Conservation (phyloP, 2,329 filamentous ascomycete genomes). For the Zasmidium cellare region DNA sequence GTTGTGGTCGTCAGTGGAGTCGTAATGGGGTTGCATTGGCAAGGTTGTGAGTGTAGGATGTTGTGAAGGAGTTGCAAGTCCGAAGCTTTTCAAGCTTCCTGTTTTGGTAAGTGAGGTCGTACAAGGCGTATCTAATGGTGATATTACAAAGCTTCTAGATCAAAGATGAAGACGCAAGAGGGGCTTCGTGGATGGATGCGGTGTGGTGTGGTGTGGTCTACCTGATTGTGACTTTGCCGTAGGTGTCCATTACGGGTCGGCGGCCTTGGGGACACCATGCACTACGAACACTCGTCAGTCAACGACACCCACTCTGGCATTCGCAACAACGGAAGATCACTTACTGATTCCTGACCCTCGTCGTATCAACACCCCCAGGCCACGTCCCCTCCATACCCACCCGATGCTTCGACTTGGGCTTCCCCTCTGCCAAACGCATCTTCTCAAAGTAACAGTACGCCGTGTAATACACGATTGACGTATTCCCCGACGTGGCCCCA, state of each 20-base stretch:
- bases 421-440: constrained; percentile 53
- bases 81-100: not conserved
- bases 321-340: not conserved
- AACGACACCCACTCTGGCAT: too few species aligned
- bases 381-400: constrained; percentile 12
- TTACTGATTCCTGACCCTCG: not conserved
- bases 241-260: constrained; percentile 1
- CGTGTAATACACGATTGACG: constrained; percentile 42
- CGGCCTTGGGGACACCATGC: not conserved
- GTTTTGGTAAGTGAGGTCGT: too few species aligned
- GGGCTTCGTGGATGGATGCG: not conserved
- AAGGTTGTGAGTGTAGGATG: too few species aligned
- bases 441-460: constrained; percentile 57
- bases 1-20: not conserved
- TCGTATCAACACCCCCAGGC: not conserved
- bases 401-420: constrained; percentile 54
- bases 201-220: too few species aligned
- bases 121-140: not conserved
- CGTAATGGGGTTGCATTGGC: not conserved
- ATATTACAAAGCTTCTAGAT: not conserved
- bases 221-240: not conserved
- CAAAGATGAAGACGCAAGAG: not conserved
- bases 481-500: constrained; percentile 51
- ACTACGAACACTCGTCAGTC: not conserved
- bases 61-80: too few species aligned